These are phyloP conservation scores for Oryza punctata DNA, from an alignment of 176 grass and related monocot species.

Conservation along the genomic window DNA sequence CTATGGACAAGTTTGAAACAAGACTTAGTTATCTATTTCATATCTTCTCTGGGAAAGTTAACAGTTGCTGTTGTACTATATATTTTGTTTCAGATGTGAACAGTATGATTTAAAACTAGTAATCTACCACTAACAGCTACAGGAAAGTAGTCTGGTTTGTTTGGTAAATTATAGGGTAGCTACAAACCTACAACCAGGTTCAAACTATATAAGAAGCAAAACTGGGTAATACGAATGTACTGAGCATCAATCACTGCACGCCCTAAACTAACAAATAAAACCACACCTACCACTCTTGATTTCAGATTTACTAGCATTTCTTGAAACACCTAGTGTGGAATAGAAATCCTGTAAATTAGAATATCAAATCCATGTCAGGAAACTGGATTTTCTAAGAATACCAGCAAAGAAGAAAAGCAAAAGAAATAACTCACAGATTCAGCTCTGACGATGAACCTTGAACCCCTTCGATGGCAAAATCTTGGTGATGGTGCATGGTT, in stretches of 20 bases:
- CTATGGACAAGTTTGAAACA: neutral
- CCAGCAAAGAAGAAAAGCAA: constrained; percentile 6
- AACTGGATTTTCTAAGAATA: constrained; percentile 15
- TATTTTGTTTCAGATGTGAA: neutral
- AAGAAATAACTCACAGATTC: constrained; percentile 63
- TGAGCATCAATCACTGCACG: neutral
- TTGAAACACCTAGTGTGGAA: constrained; percentile 85
- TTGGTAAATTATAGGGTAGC: constrained; percentile 18
- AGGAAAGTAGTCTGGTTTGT: neutral
- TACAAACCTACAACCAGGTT: neutral
- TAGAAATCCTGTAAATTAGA: constrained; percentile 87
- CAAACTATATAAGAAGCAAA: neutral
- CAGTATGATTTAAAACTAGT: constrained; percentile 9
- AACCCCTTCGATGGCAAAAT: constrained; percentile 53
- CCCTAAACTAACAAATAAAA: constrained; percentile 2
- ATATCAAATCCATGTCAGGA: constrained; percentile 34
- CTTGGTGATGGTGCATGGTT: constrained; percentile 50
- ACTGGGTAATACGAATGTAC: neutral
- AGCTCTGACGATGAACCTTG: constrained; percentile 82
- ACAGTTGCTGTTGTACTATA: neutral
- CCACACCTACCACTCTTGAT: constrained; percentile 86
- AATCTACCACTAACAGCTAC: neutral
- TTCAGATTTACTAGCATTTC: constrained; percentile 99
- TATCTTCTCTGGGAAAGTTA: neutral
- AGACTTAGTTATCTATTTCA: neutral